phyloP scores from a whole-genome alignment of 106 monocot species.

The Allium cepa region DNA sequence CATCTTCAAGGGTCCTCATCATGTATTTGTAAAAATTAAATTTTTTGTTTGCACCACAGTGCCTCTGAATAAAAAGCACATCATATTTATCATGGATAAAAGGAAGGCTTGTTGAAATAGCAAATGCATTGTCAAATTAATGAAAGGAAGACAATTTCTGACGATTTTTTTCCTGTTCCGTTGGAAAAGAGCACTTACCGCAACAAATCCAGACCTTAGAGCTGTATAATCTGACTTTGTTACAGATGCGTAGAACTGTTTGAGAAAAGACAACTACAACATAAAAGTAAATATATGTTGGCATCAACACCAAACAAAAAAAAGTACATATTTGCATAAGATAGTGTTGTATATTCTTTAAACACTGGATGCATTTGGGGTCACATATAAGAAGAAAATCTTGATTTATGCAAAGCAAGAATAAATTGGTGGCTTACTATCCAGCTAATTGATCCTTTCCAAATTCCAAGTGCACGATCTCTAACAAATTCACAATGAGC shows the following conservation, averaged over 20 bases:
- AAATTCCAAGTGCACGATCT: conserved; percentile 27
- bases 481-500: conserved; percentile 30
- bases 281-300: background rate
- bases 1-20: conserved; percentile 69
- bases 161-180: background rate
- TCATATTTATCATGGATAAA: background rate
- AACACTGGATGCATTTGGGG: no score
- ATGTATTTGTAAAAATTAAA: conserved; percentile 84
- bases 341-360: no score
- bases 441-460: conserved; percentile 43
- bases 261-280: conserved; percentile 66
- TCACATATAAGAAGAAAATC: background rate
- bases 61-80: conserved; percentile 28
- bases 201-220: conserved; percentile 59
- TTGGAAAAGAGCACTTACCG: conserved; percentile 19
- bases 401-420: background rate
- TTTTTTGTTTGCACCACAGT: conserved; percentile 24
- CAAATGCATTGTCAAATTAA: conserved; percentile 1
- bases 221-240: conserved; percentile 67
- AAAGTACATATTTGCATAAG: no score
- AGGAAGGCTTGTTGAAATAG: background rate
- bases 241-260: conserved; percentile 76
- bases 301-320: no score
- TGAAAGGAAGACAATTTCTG: background rate
- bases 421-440: conserved; percentile 24